Evolutionary conservation across 352 stramenopile genomes (phyloP), one percentile per base, ranked within the genome.

Genomic region (Pythium oligandrum): DNA sequence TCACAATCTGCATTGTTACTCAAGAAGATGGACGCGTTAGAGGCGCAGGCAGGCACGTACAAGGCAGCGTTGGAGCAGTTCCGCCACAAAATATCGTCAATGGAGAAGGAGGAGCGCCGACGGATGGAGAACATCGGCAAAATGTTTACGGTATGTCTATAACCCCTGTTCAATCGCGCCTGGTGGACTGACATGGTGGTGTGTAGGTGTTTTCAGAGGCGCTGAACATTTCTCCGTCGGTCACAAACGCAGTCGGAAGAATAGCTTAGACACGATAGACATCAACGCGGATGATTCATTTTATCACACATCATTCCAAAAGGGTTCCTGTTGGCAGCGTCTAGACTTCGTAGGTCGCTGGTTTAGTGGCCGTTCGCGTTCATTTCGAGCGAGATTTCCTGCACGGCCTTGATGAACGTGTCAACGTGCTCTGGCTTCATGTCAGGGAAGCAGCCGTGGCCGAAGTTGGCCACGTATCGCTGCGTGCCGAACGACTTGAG

Each of bases 381-480:
- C 73, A 90, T 90, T 52, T 93, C 76, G 36, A 93, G 72, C 59
- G 90, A 97, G 42, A 94, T 86, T 54, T 98, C 78, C 60, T 99
- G 96, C 65, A 99, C 96, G 0, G 93, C 82, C 65, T 98, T 93
- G 46, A 99, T 96, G 67, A 99, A 98, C 33, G 78, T 85, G 59
- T 97, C 78, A 4, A 99, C 95, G 61, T 98, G 84, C 36, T 78
- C 77, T 0, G 96, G 88, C 48, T 95, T 86, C 84, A 98, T 97
- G 66, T 98, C 96, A 31, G 96, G 96, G 64, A 97, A 96, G 56
- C 98, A 95, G 46, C 97, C 97, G 66, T 99, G 95, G 46, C 97
- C 97, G 40, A 99, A 84, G 74, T 99, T 99, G 17, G 95, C 96
- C 68, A 99, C 98, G 63, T 98, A 94, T 51, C 84, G 78, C 68